Conservation (phyloP, 1,284 basidiomycete genomes). For the Sporisorium graminicola region DNA sequence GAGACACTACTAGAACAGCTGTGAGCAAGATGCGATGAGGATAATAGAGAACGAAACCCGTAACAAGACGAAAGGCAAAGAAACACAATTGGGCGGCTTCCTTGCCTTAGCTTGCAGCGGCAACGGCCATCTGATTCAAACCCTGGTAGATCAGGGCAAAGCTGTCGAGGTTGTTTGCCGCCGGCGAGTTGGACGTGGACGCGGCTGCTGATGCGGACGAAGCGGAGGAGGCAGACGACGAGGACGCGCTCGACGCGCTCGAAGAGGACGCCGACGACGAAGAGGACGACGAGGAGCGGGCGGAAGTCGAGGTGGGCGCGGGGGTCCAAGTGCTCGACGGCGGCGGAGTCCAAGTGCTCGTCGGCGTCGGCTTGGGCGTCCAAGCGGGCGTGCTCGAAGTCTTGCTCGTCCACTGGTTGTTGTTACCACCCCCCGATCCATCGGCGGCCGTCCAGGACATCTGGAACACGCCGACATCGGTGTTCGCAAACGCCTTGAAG, state of each 20-base stretch:
- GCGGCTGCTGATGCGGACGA: background rate
- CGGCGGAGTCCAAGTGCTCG: constrained; percentile 19
- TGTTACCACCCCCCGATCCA: constrained; percentile 16
- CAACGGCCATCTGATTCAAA: constrained; percentile 42
- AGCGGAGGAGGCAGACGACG: constrained; percentile 11
- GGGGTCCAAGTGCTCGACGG: constrained; percentile 19
- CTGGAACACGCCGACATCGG: constrained; percentile 50
- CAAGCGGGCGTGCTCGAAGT: constrained; percentile 9
- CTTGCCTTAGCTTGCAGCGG: constrained; percentile 19
- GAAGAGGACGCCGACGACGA: constrained; percentile 7
- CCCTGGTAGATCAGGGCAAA: constrained; percentile 47
- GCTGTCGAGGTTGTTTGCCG: constrained; percentile 38
- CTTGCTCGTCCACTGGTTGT: background rate
- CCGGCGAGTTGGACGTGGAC: background rate
- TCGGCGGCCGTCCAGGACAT: constrained; percentile 53
- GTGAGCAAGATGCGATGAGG: background rate
- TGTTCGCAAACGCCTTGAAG: constrained; percentile 72
- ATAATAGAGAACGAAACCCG: constrained; percentile 8
- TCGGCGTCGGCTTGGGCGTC: constrained; percentile 15
- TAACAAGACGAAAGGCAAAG: constrained; percentile 10
- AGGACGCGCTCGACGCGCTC: background rate
- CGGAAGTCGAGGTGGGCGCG: constrained; percentile 2
- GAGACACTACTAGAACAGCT: background rate
- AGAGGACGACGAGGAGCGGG: background rate
- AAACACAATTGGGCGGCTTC: background rate